Evolutionary conservation across 2,329 filamentous ascomycete genomes (phyloP).

Genomic region (Pseudocercospora vitis): DNA sequence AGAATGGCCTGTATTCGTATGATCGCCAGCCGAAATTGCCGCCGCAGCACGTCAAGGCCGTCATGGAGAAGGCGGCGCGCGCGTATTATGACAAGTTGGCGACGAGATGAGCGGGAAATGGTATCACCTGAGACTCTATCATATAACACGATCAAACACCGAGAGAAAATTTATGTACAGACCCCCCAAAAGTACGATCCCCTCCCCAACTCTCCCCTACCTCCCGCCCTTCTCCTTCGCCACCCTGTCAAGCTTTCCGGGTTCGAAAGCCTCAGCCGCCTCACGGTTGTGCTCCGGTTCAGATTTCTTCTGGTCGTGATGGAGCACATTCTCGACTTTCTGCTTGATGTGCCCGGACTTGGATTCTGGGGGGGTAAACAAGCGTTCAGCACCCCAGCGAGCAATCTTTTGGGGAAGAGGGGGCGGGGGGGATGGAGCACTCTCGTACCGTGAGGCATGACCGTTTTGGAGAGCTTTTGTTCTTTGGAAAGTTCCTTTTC

Average conservation of each 20-base stretch:
- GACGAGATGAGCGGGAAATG: no score
- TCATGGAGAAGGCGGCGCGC: slow-evolving; percentile 56
- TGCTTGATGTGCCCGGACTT: background rate
- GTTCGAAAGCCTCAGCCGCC: no score
- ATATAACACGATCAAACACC: no score
- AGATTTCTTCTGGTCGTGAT: background rate
- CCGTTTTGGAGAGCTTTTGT: background rate
- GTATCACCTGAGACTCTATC: no score
- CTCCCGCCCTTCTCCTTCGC: background rate
- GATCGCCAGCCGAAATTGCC: slow-evolving; percentile 63
- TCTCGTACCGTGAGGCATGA: no score
- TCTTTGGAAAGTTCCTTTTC: background rate
- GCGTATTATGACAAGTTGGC: slow-evolving; percentile 45
- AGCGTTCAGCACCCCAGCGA: no score
- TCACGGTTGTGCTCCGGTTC: no score
- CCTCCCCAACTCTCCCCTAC: background rate
- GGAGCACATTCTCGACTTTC: background rate
- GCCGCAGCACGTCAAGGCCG: slow-evolving; percentile 55
- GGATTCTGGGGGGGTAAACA: background rate
- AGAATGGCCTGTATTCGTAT: slow-evolving; percentile 65
- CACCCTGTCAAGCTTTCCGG: background rate
- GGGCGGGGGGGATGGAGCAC: no score
- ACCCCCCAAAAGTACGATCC: no score
- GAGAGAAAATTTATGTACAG: no score
- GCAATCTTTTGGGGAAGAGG: no score